phyloP scores from a whole-genome alignment of 2,329 filamentous ascomycete species.

The Herpotrichia juniperi region DNA sequence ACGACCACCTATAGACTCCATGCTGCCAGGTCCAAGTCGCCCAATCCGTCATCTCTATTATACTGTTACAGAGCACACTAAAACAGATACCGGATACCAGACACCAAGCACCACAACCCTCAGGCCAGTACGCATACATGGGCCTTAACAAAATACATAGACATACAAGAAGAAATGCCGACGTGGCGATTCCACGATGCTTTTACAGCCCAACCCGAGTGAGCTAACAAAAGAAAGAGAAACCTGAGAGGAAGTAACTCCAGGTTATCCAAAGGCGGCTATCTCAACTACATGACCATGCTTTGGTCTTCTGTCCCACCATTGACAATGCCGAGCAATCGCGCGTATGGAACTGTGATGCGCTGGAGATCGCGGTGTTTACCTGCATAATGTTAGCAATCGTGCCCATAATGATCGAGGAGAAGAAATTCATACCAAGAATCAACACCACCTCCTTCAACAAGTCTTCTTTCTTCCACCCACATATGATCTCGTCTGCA shows the following conservation, averaged over 20 bases:
- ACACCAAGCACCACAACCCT: not conserved
- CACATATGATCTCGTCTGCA: conserved; percentile 76
- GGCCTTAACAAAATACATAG: conserved; percentile 4
- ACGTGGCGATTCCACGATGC: not conserved
- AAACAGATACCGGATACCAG: not conserved
- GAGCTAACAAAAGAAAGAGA: not conserved
- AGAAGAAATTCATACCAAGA: conserved; percentile 65
- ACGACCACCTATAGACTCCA: no score
- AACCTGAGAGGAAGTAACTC: conserved; percentile 7
- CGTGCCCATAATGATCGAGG: not conserved
- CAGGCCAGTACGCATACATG: not conserved
- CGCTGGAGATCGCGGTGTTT: conserved; percentile 96
- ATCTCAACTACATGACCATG: conserved; percentile 41
- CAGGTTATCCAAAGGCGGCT: no score
- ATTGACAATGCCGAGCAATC: conserved; percentile 50
- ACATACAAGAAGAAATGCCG: not conserved
- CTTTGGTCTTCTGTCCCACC: conserved; percentile 37
- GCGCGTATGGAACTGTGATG: conserved; percentile 92
- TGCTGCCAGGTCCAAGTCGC: no score
- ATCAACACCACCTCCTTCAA: conserved; percentile 91
- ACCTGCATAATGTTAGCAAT: conserved; percentile 61
- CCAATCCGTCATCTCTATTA: no score
- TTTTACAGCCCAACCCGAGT: not conserved
- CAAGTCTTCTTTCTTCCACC: conserved; percentile 87
- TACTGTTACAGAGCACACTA: not conserved